These are phyloP conservation scores for Penicillium egyptiacum DNA, from an alignment of 495 filamentous ascomycete genomes.

Conservation along the genomic window DNA sequence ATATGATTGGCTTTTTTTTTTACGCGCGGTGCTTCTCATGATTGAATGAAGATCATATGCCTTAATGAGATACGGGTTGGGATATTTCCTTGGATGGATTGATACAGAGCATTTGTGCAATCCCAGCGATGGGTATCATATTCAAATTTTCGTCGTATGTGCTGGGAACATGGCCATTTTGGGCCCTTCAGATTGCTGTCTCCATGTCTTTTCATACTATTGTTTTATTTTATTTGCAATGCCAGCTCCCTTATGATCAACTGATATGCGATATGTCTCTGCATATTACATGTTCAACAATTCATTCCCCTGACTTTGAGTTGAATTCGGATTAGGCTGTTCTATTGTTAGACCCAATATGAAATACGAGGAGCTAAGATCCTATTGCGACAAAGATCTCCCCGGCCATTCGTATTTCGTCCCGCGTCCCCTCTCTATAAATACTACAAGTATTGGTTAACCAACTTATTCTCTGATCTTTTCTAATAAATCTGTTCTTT, in stretches of 20 bases:
- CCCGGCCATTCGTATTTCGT: background rate
- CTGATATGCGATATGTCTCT: background rate
- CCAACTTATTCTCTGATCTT: no score
- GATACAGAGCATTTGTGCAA: background rate
- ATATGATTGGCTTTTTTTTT: slow-evolving; percentile 1
- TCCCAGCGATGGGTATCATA: background rate
- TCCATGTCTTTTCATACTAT: background rate
- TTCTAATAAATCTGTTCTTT: no score
- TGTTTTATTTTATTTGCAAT: background rate
- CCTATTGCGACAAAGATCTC: slow-evolving; percentile 10
- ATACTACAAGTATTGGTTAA: background rate
- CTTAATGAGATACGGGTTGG: slow-evolving; percentile 9
- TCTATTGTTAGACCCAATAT: slow-evolving; percentile 13
- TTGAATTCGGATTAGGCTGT: background rate
- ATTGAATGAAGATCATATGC: slow-evolving; percentile 8
- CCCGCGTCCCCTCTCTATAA: background rate
- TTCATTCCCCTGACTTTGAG: background rate
- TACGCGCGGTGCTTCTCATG: background rate
- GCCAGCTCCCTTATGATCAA: background rate
- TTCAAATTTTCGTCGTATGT: background rate
- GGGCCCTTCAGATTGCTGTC: background rate
- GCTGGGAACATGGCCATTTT: background rate
- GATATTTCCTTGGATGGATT: background rate
- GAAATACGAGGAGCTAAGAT: slow-evolving; percentile 7
- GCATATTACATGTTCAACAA: background rate